Evolutionary conservation across 768 basidiomycete genomes (phyloP).

Genomic region (Pisolithus tinctorius): DNA sequence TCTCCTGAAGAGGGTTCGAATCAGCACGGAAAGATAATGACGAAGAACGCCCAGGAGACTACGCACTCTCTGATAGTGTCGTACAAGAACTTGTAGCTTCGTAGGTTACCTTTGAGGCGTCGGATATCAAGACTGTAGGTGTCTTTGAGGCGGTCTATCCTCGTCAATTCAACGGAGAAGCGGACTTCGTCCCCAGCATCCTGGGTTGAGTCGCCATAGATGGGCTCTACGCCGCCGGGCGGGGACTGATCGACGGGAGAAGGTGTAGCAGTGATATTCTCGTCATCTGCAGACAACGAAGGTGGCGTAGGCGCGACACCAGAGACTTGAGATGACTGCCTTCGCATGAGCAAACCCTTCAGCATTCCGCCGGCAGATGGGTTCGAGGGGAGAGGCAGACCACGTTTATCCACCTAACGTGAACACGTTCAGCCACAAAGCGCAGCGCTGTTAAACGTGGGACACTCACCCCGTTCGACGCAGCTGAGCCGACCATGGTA

Average conservation of each 20-base stretch:
- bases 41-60: constrained; percentile 3
- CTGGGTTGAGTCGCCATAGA: constrained; percentile 74
- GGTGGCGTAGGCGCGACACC: constrained; percentile 32
- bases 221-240: constrained; percentile 37
- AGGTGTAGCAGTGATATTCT: constrained; percentile 17
- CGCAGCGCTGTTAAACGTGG: neutral
- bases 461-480: constrained; percentile 74
- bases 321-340: constrained; percentile 79
- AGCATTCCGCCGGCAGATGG: constrained; percentile 74
- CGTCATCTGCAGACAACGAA: constrained; percentile 45
- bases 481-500: constrained; percentile 74
- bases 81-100: constrained; percentile 90
- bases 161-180: constrained; percentile 91
- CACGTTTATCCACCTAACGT: constrained; percentile 78
- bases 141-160: constrained; percentile 82
- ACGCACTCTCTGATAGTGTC: constrained; percentile 83
- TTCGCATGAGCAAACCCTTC: constrained; percentile 80
- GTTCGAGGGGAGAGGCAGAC: constrained; percentile 76
- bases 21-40: constrained; percentile 8
- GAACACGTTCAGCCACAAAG: constrained; percentile 7
- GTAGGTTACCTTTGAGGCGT: constrained; percentile 84
- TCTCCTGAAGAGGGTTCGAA: constrained; percentile 18
- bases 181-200: constrained; percentile 95
- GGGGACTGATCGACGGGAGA: constrained; percentile 33
- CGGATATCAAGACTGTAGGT: constrained; percentile 91